Evolutionary conservation across 768 basidiomycete genomes (phyloP).

Genomic region (Chalciporus pseudorubinellus): DNA sequence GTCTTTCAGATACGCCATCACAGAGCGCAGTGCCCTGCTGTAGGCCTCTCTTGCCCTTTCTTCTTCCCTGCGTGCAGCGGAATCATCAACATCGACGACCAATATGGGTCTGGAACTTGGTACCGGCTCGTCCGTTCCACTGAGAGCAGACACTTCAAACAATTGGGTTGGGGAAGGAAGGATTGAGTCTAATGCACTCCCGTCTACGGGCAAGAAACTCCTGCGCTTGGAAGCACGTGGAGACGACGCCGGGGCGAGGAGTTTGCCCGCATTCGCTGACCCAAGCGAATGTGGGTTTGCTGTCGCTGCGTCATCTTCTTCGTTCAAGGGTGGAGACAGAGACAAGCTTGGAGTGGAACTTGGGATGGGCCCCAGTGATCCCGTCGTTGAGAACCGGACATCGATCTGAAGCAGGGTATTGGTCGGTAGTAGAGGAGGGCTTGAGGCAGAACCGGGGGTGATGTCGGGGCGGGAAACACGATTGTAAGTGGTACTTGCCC

Average conservation of each 20-base stretch:
- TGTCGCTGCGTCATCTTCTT: constrained; percentile 17
- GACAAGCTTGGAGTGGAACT: constrained; percentile 32
- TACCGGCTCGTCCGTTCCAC: constrained; percentile 32
- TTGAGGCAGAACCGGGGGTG: constrained; percentile 19
- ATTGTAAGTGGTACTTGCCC: constrained; percentile 35
- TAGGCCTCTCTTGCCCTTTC: constrained; percentile 70
- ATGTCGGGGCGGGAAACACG: constrained; percentile 16
- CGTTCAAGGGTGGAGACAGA: constrained; percentile 21
- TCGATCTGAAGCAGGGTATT: constrained; percentile 60
- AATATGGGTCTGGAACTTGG: constrained; percentile 43
- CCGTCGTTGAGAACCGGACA: constrained; percentile 70
- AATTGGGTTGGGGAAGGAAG: constrained; percentile 65
- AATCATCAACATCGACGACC: constrained; percentile 42
- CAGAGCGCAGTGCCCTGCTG: constrained; percentile 77
- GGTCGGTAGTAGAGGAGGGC: constrained; percentile 32
- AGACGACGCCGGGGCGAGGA: constrained; percentile 43
- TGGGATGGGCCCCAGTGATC: constrained; percentile 52
- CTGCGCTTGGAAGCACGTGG: constrained; percentile 66
- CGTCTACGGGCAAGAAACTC: constrained; percentile 87
- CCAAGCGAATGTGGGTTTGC: constrained; percentile 1
- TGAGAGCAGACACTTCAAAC: constrained; percentile 45
- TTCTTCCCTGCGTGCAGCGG: constrained; percentile 58
- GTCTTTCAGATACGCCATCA: constrained; percentile 95
- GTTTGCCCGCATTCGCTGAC: constrained; percentile 17
- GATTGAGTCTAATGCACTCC: constrained; percentile 57